Evolutionary conservation across 371 early-diverging fungal species (phyloP).

Genomic region (Smittium culicis): DNA sequence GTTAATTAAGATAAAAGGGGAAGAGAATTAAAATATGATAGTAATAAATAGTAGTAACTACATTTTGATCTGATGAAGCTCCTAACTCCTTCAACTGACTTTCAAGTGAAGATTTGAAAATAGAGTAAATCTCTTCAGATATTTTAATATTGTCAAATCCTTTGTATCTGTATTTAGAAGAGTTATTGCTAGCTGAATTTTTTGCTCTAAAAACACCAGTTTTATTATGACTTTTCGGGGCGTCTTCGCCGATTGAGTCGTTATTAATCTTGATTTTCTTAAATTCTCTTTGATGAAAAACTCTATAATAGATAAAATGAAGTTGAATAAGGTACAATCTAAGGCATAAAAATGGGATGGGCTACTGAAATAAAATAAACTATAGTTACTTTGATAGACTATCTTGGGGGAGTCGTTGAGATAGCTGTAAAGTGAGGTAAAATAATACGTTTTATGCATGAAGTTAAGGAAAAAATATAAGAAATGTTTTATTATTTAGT

Average conservation of each 20-base stretch:
- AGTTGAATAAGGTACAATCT: not conserved
- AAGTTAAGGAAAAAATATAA: no score
- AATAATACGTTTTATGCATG: no score
- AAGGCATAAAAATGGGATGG: no score
- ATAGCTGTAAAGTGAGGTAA: no score
- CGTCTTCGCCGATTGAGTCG: no score
- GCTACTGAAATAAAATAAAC: not conserved
- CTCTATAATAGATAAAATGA: not conserved
- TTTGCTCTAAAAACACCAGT: not conserved
- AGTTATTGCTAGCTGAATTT: not conserved
- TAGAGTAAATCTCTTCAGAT: not conserved
- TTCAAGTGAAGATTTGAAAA: not conserved
- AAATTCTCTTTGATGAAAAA: slow-evolving; percentile 5
- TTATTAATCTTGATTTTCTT: not conserved
- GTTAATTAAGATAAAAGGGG: not conserved
- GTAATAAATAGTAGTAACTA: not conserved
- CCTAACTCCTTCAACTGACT: not conserved
- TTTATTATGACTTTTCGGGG: not conserved
- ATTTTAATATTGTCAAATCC: not conserved
- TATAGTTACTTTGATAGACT: not conserved
- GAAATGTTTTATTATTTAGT: no score
- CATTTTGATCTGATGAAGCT: not conserved
- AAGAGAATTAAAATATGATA: not conserved
- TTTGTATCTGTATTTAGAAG: not conserved
- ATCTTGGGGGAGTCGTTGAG: not conserved